phyloP scores from a whole-genome alignment of 129 eudicot species.

The Logfia minima region DNA sequence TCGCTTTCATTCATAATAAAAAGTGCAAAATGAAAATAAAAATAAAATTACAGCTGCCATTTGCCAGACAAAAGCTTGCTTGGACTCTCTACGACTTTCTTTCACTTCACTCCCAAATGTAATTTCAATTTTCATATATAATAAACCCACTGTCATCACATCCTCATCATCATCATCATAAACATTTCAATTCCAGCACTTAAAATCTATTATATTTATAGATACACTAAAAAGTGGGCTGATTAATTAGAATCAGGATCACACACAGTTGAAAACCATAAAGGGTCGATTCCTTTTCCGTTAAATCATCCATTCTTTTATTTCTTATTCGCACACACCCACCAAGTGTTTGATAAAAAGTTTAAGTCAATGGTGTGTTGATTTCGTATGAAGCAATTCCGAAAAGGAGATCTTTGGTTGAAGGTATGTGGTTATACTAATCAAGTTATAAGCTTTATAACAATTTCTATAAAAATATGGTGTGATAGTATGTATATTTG shows the following conservation, averaged over 20 bases:
- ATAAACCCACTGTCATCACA: slow-evolving; percentile 18
- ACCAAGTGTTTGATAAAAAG: slow-evolving; percentile 19
- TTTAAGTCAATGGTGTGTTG: slow-evolving; percentile 23
- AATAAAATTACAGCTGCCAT: slow-evolving; percentile 36
- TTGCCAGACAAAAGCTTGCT: slow-evolving; percentile 11
- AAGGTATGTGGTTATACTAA: slow-evolving; percentile 11
- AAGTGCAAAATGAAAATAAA: not conserved
- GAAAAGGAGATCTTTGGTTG: slow-evolving; percentile 19
- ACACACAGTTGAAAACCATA: slow-evolving; percentile 13
- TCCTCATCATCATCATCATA: not conserved
- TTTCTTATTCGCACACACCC: slow-evolving; percentile 23
- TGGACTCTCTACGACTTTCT: slow-evolving; percentile 26
- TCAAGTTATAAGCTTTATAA: slow-evolving; percentile 3
- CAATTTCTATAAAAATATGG: not conserved
- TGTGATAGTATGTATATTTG: not conserved
- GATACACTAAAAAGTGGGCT: not conserved
- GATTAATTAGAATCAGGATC: slow-evolving; percentile 11
- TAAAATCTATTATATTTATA: not conserved
- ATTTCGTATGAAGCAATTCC: slow-evolving; percentile 14
- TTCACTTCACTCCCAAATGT: slow-evolving; percentile 33
- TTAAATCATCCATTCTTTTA: not conserved
- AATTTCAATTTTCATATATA: not conserved
- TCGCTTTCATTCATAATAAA: slow-evolving; percentile 31
- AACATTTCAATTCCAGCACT: slow-evolving; percentile 24
- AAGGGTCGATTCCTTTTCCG: slow-evolving; percentile 28